A percentile compares a stretch with the other conserved stretches of the same genome.
These are phyloP conservation scores for Rhynchosporium agropyri DNA, from an alignment of 2,329 filamentous ascomycete genomes.

Conservation along the genomic window DNA sequence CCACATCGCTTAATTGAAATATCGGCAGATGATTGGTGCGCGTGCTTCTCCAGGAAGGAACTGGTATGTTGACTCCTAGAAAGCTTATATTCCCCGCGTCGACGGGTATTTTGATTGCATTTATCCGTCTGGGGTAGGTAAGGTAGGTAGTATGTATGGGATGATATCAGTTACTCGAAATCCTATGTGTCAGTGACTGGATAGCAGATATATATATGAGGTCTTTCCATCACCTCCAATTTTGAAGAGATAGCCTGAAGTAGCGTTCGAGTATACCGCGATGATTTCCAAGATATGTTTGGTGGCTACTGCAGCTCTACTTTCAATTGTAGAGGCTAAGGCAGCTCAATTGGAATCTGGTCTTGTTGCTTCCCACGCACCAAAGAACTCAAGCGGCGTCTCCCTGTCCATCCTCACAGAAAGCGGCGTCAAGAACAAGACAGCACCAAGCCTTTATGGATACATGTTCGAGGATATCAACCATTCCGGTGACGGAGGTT, in stretches of 20 bases:
- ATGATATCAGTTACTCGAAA: slow-evolving; percentile 9
- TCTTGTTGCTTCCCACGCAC: background rate
- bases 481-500: slow-evolving; percentile 61
- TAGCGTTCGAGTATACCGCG: background rate
- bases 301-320: background rate
- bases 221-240: background rate
- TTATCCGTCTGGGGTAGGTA: background rate
- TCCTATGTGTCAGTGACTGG: background rate
- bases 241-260: background rate
- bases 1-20: slow-evolving; percentile 4
- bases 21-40: slow-evolving; percentile 8
- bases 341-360: background rate
- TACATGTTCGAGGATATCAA: slow-evolving; percentile 38
- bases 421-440: slow-evolving; percentile 30
- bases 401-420: slow-evolving; percentile 23
- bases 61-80: too few species aligned
- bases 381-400: slow-evolving; percentile 22
- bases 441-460: slow-evolving; percentile 33
- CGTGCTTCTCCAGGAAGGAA: background rate
- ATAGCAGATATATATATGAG: background rate
- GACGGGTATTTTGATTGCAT: background rate
- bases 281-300: background rate
- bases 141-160: background rate
- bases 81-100: slow-evolving; percentile 6
- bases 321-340: background rate